Evolutionary conservation across 2,329 filamentous ascomycete genomes (phyloP), one percentile per base, ranked within the genome.

Genomic region (Trichoderma asperellum): DNA sequence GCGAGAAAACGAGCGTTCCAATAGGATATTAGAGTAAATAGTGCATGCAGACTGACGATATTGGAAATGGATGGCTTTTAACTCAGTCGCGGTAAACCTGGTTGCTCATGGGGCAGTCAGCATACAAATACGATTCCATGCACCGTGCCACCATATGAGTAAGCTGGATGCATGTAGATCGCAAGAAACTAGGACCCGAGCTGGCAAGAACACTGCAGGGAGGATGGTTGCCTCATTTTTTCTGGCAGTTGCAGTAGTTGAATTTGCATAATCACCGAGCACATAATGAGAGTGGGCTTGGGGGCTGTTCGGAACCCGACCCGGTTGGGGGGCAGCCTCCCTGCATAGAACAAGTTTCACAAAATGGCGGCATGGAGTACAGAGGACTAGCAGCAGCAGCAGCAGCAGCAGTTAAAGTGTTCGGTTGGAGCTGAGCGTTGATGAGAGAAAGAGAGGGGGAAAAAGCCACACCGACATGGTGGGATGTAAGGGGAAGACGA

Each of bases 401-500:
- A 32, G 29, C 6, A 32, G 32, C 32, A 32, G 32, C 24, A 27
- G 29, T 52, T 32, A 10, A 59, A 24, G 40, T 52, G 24, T 8
- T 35, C 32, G 60, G 60, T 29, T 53, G 43, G 29, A 52, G 32
- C 60, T 63, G 60, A 49, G n/a, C 14, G 32, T 66, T 32, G 18
- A 58, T 67, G 55, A 16, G 62, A 52, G 40, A 29, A 58, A 21
- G 12, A 32, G 21, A 34, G n/a, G 7, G n/a, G 24, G 2, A 37
- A 58, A n/a, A 49, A 47, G 64, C 64, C 64, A 59, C 64, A 59
- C 40, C 40, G 64, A 37, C 27, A 67, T n/a, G 49, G 24, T 8
- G 34, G n/a, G n/a, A 67, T 47, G 64, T 52, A 59, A 67, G 64
- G 55, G 62, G 62, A 37, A 66, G 63, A 53, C 21, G 58, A 49